Conservation (phyloP, 768 basidiomycete species). For the Jaapia argillacea region DNA sequence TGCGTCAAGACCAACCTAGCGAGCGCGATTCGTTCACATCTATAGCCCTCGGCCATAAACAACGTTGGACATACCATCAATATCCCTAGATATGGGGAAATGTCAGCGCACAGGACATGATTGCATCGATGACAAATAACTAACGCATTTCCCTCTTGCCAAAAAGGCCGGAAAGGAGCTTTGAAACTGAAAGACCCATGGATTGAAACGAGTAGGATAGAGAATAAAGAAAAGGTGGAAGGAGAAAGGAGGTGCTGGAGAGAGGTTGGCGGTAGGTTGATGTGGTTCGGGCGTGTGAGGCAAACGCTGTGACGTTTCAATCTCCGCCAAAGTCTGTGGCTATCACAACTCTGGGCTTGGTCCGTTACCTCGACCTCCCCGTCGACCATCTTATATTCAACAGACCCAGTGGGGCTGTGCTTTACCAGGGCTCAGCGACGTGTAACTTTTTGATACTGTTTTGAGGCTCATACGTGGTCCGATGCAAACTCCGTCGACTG, state of each 20-base stretch:
- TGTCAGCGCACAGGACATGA: slow-evolving; percentile 12
- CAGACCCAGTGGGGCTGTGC: too few relatives aligned
- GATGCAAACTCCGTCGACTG: too few relatives aligned
- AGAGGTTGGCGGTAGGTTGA: not conserved
- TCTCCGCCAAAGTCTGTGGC: too few relatives aligned
- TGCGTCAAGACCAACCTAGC: slow-evolving; percentile 95
- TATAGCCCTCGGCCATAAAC: not conserved
- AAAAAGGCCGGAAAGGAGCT: slow-evolving; percentile 74
- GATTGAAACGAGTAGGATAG: slow-evolving; percentile 16
- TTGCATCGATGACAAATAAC: slow-evolving; percentile 26
- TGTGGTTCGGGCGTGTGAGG: not conserved
- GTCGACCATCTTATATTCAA: too few relatives aligned
- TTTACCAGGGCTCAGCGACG: too few relatives aligned
- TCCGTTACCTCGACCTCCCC: too few relatives aligned
- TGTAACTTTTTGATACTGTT: too few relatives aligned
- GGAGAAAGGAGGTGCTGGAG: slow-evolving; percentile 6
- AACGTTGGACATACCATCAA: slow-evolving; percentile 62
- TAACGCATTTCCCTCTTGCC: slow-evolving; percentile 99
- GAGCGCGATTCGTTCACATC: slow-evolving; percentile 2
- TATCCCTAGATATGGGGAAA: slow-evolving; percentile 59
- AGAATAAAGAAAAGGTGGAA: slow-evolving; percentile 9
- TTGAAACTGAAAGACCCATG: slow-evolving; percentile 77
- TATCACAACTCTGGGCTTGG: too few relatives aligned
- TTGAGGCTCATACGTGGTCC: too few relatives aligned
- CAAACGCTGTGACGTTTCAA: too few relatives aligned